Evolutionary conservation across 306 rosid species (phyloP), one percentile per base, ranked within the genome.

Genomic region (Castanospermum australe): DNA sequence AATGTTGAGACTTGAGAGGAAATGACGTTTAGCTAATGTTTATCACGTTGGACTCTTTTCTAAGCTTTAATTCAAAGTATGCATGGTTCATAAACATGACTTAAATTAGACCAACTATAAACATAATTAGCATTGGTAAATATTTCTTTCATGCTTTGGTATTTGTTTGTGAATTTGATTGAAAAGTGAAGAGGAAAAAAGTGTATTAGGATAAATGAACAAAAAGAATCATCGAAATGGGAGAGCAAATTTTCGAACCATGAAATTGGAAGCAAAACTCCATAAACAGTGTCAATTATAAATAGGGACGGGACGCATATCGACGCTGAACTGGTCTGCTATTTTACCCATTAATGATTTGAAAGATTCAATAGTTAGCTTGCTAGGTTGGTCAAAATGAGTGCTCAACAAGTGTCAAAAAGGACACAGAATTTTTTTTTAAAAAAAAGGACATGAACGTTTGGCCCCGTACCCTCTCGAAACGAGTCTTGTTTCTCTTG

Each of bases 21-120:
- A 67, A 47, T 35, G 24, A 38, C 47, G 33, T 73, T 48, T 35
- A 47, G 10, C 79, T n/a, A n/a, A n/a, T n/a, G n/a, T 71, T 79
- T 4, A 47, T 75, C 64, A 20, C 33, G 11, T 55, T 22, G 5
- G 22, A 63, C 65, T 24, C 65, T 65, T 50, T 52, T 38, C 7
- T n/a, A 66, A n/a, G 35, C 22, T 54, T 55, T 20, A 75, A 33
- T 48, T 22, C 8, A 28, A 30, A 33, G 33, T 12, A 61, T 4
- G 20, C 10, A 6, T 57, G 51, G 67, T 33, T 7, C 28, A 67
- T 45, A 18, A 8, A 18, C 20, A 35, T 51, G 66, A 65, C 52
- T n/a, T 41, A 52, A 15, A 41, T 28, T 21, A 54, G 41, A 73
- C 44, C 57, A 32, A 32, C 21, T 73, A 66, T 55, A 67, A 36